Conservation (phyloP, 257 asterid genomes). For the Capsicum pubescens region DNA sequence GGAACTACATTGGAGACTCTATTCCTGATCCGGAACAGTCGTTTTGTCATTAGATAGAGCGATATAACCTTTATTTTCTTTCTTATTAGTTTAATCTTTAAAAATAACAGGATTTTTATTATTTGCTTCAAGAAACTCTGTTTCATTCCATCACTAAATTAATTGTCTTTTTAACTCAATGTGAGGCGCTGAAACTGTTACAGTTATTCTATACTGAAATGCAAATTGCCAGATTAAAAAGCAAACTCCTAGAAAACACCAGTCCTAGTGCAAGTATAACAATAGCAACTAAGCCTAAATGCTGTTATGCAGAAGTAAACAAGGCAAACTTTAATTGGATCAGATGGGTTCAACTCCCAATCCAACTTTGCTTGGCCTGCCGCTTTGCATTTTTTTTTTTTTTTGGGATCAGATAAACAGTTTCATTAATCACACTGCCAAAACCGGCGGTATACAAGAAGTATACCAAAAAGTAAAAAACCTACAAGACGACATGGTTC, state of each 20-base stretch:
- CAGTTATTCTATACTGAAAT: not conserved
- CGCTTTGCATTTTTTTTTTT: not conserved
- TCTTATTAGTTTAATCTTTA: not conserved
- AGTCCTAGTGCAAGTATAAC: not conserved
- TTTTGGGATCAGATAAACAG: too few species aligned
- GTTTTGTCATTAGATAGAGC: not conserved
- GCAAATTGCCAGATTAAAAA: not conserved
- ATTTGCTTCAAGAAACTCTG: not conserved
- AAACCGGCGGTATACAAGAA: too few species aligned
- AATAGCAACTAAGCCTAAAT: not conserved
- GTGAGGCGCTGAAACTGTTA: not conserved
- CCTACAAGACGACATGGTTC: too few species aligned
- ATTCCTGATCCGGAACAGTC: not conserved
- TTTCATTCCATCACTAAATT: not conserved
- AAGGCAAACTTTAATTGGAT: not conserved
- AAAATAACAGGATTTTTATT: not conserved
- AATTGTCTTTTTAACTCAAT: not conserved
- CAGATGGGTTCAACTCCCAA: not conserved
- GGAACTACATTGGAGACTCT: not conserved
- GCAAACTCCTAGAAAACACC: not conserved
- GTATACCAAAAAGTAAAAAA: too few species aligned
- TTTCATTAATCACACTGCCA: too few species aligned
- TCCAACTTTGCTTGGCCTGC: not conserved
- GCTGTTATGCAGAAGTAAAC: not conserved
- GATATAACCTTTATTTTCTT: not conserved